These are phyloP conservation scores for Chytriomyces sp. DNA, from an alignment of 192 early-diverging fungal genomes.

Conservation along the genomic window DNA sequence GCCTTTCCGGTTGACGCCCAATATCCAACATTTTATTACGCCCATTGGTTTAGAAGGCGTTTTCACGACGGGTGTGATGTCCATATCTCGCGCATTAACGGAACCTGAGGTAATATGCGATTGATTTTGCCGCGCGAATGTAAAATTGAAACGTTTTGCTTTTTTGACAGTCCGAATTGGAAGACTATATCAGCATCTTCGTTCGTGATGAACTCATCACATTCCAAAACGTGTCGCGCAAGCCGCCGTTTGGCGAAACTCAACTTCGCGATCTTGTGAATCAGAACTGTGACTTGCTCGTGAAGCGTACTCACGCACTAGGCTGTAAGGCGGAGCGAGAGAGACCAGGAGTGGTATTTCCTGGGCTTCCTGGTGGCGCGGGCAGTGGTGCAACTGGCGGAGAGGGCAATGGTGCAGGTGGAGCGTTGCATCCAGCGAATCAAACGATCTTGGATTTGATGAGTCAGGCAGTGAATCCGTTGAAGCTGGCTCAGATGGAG, in stretches of 20 bases:
- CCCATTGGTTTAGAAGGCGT: conserved; percentile 92
- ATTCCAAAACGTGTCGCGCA: conserved; percentile 61
- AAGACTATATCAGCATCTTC: conserved; percentile 92
- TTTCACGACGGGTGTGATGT: conserved; percentile 81
- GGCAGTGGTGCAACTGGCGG: background rate
- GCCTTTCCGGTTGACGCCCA: conserved; percentile 98
- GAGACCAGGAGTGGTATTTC: conserved; percentile 50
- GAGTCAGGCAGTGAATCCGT: conserved; percentile 84
- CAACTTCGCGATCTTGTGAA: conserved; percentile 69
- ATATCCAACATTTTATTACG: conserved; percentile 93
- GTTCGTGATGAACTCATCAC: conserved; percentile 91
- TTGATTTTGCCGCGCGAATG: too few species aligned
- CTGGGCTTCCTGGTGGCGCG: background rate
- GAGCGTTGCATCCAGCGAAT: conserved; percentile 62
- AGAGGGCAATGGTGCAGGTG: conserved; percentile 42
- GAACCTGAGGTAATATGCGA: conserved; percentile 66
- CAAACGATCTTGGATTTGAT: conserved; percentile 92
- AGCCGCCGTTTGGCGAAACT: conserved; percentile 59
- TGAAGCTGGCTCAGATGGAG: conserved; percentile 95
- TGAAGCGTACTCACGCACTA: conserved; percentile 67
- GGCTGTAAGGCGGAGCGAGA: conserved; percentile 76
- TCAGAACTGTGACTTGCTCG: conserved; percentile 72
- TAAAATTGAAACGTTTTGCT: background rate
- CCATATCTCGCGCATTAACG: conserved; percentile 78
- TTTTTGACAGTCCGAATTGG: conserved; percentile 71